These are phyloP conservation scores for Populus davidiana DNA, from an alignment of 345 rosid species.

Conservation along the genomic window DNA sequence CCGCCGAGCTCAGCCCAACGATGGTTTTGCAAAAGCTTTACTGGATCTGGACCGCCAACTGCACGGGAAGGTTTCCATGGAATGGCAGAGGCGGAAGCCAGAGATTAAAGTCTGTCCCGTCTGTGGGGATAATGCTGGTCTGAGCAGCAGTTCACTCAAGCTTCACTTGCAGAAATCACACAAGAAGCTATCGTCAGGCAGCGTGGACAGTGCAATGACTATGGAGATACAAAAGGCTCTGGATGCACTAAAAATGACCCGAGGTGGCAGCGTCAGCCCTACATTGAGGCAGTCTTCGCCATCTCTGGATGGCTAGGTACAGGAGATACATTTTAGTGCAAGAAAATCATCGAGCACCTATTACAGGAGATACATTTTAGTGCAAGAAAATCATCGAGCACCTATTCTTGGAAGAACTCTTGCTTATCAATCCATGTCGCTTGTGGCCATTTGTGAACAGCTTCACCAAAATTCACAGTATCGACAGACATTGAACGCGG, in stretches of 20 bases:
- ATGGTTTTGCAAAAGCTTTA: slow-evolving; percentile 77
- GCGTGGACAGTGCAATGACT: slow-evolving; percentile 99
- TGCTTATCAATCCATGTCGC: not conserved
- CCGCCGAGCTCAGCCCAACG: slow-evolving; percentile 94
- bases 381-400: not conserved
- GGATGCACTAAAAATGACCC: slow-evolving; percentile 67
- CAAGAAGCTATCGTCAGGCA: slow-evolving; percentile 81
- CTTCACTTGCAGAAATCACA: slow-evolving; percentile 91
- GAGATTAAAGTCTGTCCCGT: slow-evolving; percentile 85
- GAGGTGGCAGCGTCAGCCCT: slow-evolving; percentile 67
- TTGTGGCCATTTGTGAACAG: not conserved
- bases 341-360: not conserved
- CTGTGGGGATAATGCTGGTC: slow-evolving; percentile 91
- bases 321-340: not conserved
- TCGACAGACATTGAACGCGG: not conserved
- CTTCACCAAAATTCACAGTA: not conserved
- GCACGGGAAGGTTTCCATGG: slow-evolving; percentile 87
- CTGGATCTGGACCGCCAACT: slow-evolving; percentile 61
- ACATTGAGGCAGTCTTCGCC: slow-evolving; percentile 43
- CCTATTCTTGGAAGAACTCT: too few species aligned
- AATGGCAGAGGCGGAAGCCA: slow-evolving; percentile 89
- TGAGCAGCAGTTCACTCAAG: slow-evolving; percentile 90
- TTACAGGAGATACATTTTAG: not conserved
- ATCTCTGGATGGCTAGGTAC: slow-evolving; percentile 36
- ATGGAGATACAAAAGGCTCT: slow-evolving; percentile 94